Evolutionary conservation across 2,329 filamentous ascomycete species (phyloP), one percentile per base, ranked within the genome.

Genomic region (Penicillium sp.): DNA sequence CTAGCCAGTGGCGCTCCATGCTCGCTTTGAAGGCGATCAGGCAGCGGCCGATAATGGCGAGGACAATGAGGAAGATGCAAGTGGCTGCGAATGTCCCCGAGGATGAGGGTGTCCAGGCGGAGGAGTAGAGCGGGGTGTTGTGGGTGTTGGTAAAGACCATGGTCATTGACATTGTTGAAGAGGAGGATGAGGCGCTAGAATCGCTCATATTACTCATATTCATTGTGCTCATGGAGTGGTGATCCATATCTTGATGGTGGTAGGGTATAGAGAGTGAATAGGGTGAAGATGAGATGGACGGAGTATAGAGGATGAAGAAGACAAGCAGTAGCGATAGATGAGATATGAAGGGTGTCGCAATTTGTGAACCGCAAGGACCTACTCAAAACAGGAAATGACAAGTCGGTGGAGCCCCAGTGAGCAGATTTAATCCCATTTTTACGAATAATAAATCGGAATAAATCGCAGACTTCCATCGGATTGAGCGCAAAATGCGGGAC

Each of bases 41-140:
- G 22, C 83, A 79, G 56, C 93, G 90, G 72, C 89, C 88, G 60
- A 90, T 72, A 63, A 89, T 82, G 63, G 88, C 89, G 56, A 98
- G 88, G 49, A 90, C 70, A 74, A 97, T 88, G 62, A 97, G 85
- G 80, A 97, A 97, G 76, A 97, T 91, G 82, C 94, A 96, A 30
- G 92, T 96, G 59, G 88, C 94, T 1, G 92, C 92, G 78, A 97
- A 98, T 62, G 85, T 81, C 69, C 89, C 92, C 6, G 84, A 81
- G 38, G 81, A 88, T 30, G 74, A 79, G 5, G 94, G 94, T 2
- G 90, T 90, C 92, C 93, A 98, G 56, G 82, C 76, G 24, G 79
- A 75, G 17, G 91, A 89, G 80, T 84, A 92, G 50, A 92, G 83
- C 3, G 89, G 82, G 0, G 89, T 91, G 59, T 75, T 78, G 51